A percentile compares a stretch with the other conserved stretches of the same genome.
phyloP scores from a whole-genome alignment of 2,329 filamentous ascomycete species.

The Fusarium falciforme region DNA sequence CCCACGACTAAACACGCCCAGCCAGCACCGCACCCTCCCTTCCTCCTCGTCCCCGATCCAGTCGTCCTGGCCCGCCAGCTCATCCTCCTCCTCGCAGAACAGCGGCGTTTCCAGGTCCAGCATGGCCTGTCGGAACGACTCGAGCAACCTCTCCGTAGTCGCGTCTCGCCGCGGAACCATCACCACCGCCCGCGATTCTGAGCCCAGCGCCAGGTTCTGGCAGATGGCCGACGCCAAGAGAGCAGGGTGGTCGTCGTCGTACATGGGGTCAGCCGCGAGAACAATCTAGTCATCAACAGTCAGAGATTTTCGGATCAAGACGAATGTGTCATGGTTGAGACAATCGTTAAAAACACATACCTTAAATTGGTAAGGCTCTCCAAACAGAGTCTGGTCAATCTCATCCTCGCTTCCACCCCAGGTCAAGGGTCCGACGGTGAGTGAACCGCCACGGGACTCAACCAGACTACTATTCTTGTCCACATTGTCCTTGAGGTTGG shows the following conservation, averaged over 20 bases:
- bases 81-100: slow-evolving; percentile 68
- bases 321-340: slow-evolving; percentile 5
- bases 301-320: not conserved
- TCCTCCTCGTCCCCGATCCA: slow-evolving; percentile 70
- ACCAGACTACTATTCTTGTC: slow-evolving; percentile 71
- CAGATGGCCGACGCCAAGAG: slow-evolving; percentile 79
- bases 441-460: slow-evolving; percentile 63
- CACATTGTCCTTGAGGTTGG: slow-evolving; percentile 83
- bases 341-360: slow-evolving; percentile 45
- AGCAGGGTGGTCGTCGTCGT: slow-evolving; percentile 83
- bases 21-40: slow-evolving; percentile 72
- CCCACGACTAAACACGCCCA: slow-evolving; percentile 67
- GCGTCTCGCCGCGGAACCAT: slow-evolving; percentile 84
- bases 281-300: slow-evolving; percentile 66
- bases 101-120: slow-evolving; percentile 57
- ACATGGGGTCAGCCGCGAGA: slow-evolving; percentile 87
- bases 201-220: slow-evolving; percentile 69
- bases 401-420: slow-evolving; percentile 71
- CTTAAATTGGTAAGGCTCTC: slow-evolving; percentile 62
- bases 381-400: slow-evolving; percentile 58
- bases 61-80: slow-evolving; percentile 77
- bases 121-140: slow-evolving; percentile 73
- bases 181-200: slow-evolving; percentile 74
- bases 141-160: slow-evolving; percentile 71
- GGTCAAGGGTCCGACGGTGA: slow-evolving; percentile 75